A percentile compares a stretch with the other conserved stretches of the same genome.
Conservation (phyloP, 2,329 filamentous ascomycete genomes). For the Cladosporium sp. region DNA sequence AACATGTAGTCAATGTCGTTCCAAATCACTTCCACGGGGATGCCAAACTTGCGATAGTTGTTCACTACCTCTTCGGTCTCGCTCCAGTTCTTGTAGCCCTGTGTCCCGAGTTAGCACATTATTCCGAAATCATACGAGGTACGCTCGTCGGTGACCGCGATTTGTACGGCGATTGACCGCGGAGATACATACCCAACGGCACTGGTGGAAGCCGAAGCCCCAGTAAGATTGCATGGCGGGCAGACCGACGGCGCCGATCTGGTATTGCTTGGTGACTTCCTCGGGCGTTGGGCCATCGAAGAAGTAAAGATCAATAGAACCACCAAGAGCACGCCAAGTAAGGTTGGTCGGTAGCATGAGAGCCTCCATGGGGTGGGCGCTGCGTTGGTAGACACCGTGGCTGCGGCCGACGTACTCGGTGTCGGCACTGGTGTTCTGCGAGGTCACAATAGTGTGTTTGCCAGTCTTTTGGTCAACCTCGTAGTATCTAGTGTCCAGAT, state of each 20-base stretch:
- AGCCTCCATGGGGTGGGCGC: conserved; percentile 74
- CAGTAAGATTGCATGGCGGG: conserved; percentile 72
- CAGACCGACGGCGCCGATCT: conserved; percentile 63
- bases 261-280: conserved; percentile 70
- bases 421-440: conserved; percentile 53
- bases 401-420: conserved; percentile 65
- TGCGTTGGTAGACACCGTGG: conserved; percentile 76
- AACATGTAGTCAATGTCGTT: conserved; percentile 57
- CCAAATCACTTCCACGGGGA: conserved; percentile 57
- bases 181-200: conserved; percentile 57
- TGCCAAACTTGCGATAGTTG: conserved; percentile 55
- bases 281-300: conserved; percentile 69
- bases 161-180: background rate
- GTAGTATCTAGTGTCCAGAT: conserved; percentile 77
- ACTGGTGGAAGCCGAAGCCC: conserved; percentile 80
- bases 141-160: background rate
- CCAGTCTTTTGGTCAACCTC: conserved; percentile 50
- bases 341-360: conserved; percentile 63
- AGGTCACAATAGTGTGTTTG: conserved; percentile 54
- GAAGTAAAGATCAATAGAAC: conserved; percentile 77
- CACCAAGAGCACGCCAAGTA: conserved; percentile 74
- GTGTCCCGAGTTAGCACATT: background rate
- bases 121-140: background rate
- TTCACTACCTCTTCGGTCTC: conserved; percentile 60
- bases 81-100: conserved; percentile 72